Conservation (phyloP, 208 protist species). For the Balamuthia mandrillaris region DNA sequence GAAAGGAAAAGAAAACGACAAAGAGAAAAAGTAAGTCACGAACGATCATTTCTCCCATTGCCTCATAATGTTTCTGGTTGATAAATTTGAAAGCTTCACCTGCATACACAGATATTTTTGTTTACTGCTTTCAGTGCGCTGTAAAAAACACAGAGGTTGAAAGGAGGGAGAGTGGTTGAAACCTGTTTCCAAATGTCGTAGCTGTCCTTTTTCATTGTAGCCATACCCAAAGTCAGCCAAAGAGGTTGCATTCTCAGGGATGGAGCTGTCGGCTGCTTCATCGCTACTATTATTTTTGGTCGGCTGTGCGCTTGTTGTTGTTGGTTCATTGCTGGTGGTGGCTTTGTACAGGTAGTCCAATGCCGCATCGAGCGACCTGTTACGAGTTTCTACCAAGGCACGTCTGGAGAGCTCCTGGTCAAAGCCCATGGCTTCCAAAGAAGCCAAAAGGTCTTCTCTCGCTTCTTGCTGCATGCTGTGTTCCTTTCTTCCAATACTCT, state of each 20-base stretch:
- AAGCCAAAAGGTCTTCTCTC: background rate
- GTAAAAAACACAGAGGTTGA: no score
- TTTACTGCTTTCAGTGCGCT: no score
- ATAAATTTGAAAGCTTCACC: background rate
- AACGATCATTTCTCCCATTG: slow-evolving; percentile 2
- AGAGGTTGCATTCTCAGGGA: background rate
- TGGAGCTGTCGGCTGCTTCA: no score
- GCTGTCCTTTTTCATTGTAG: background rate
- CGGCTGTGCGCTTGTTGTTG: background rate
- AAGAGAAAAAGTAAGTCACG: no score
- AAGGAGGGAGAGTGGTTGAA: no score
- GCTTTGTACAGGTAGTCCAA: background rate
- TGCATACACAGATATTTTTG: no score
- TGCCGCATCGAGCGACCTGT: background rate
- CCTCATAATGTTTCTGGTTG: slow-evolving; percentile 4
- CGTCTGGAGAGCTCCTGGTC: background rate
- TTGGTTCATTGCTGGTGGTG: background rate
- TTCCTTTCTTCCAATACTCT: no score
- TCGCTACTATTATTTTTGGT: no score
- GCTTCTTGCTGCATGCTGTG: background rate
- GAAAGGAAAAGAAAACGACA: no score
- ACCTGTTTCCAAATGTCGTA: background rate
- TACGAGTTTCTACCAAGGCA: background rate
- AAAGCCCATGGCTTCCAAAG: background rate
- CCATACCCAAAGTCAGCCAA: background rate